Evolutionary conservation across 306 rosid genomes (phyloP).

Genomic region (Albizia julibrissin): DNA sequence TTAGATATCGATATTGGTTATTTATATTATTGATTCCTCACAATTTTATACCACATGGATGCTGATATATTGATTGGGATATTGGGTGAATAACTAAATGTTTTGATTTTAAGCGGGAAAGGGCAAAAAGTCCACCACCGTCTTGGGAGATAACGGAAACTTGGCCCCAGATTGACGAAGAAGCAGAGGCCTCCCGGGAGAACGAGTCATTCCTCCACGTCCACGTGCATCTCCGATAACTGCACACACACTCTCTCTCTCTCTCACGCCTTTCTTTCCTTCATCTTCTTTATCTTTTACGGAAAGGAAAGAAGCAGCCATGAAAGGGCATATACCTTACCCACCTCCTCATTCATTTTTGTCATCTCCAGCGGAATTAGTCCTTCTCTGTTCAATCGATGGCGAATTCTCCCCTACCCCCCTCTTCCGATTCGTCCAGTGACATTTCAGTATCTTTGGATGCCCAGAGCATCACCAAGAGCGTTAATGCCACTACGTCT

Average conservation of each 20-base stretch:
- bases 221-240: background rate
- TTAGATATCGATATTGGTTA: too few relatives aligned
- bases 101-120: background rate
- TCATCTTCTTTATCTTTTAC: background rate
- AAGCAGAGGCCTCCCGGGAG: background rate
- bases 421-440: slow-evolving; percentile 36
- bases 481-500: slow-evolving; percentile 22
- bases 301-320: background rate
- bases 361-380: background rate
- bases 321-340: background rate
- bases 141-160: background rate
- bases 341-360: background rate
- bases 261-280: background rate
- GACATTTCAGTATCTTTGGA: slow-evolving; percentile 51
- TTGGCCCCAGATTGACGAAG: background rate
- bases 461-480: slow-evolving; percentile 17
- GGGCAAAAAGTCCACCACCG: background rate
- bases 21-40: too few relatives aligned
- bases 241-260: background rate
- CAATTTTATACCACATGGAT: too few relatives aligned
- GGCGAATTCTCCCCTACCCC: slow-evolving; percentile 10
- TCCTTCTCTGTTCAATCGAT: background rate
- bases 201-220: background rate
- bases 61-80: too few relatives aligned
- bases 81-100: too few relatives aligned